Conservation (phyloP, 2,329 filamentous ascomycete genomes). For the Phialophora chinensis region DNA sequence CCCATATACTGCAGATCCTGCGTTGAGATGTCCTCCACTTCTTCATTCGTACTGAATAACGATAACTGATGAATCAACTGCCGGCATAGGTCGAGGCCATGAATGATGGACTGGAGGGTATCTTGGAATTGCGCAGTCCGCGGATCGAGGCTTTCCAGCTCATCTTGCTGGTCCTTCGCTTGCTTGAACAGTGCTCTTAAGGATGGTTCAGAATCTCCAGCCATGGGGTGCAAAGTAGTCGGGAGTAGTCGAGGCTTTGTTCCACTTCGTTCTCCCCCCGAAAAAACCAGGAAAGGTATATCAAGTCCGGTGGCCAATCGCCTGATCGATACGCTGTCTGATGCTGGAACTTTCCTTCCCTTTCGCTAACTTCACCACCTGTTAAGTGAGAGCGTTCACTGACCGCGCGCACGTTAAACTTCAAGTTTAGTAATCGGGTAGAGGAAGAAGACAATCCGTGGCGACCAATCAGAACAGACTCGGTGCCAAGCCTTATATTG, state of each 20-base stretch:
- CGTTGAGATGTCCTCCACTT: slow-evolving; percentile 83
- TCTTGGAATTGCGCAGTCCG: slow-evolving; percentile 32
- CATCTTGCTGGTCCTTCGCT: slow-evolving; percentile 34
- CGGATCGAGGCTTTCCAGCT: slow-evolving; percentile 36
- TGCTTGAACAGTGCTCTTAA: slow-evolving; percentile 33
- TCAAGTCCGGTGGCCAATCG: not conserved
- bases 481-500: slow-evolving; percentile 15
- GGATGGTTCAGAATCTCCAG: slow-evolving; percentile 32
- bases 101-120: slow-evolving; percentile 31
- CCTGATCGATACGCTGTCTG: not conserved
- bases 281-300: not conserved
- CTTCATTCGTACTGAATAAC: slow-evolving; percentile 90
- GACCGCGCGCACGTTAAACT: not conserved
- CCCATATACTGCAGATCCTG: slow-evolving; percentile 73
- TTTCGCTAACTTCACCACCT: not conserved
- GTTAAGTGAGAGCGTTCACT: not conserved
- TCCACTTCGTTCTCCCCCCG: not conserved
- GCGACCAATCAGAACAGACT: slow-evolving; percentile 16
- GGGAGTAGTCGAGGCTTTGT: not conserved
- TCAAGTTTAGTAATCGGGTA: slow-evolving; percentile 17
- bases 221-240: slow-evolving; percentile 2
- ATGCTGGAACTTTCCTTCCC: slow-evolving; percentile 1
- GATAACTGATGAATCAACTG: slow-evolving; percentile 72
- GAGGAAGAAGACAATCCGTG: slow-evolving; percentile 8
- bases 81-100: slow-evolving; percentile 66